Percentiles rank a stretch among this genome's conserved stretches.
phyloP scores from a whole-genome alignment of 345 rosid genomes.

The Camelina laxa region DNA sequence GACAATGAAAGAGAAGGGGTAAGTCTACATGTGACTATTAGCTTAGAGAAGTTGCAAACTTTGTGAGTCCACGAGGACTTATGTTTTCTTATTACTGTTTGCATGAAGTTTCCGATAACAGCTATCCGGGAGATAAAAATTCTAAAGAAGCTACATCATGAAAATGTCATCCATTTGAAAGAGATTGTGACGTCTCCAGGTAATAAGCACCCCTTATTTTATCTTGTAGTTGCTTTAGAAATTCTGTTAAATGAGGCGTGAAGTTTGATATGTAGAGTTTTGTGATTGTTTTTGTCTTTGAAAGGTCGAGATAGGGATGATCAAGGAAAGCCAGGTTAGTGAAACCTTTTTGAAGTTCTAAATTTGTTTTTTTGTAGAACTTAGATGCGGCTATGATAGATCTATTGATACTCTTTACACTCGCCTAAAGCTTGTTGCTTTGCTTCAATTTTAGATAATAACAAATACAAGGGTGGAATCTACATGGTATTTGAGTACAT shows the following conservation, averaged over 20 bases:
- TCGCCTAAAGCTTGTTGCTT: slow-evolving; percentile 2
- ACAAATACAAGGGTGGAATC: slow-evolving; percentile 94
- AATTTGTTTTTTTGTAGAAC: neutral
- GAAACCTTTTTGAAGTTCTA: slow-evolving; percentile 3
- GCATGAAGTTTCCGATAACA: slow-evolving; percentile 59
- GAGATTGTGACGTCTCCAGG: slow-evolving; percentile 63
- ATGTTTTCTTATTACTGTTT: neutral
- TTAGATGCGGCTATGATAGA: neutral
- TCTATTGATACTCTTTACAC: neutral
- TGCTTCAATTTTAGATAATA: slow-evolving; percentile 64
- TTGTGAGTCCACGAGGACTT: neutral
- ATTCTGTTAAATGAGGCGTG: neutral
- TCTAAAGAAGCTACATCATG: slow-evolving; percentile 61
- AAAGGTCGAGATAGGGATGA: slow-evolving; percentile 89
- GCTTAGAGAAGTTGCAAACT: neutral
- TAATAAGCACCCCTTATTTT: slow-evolving; percentile 2
- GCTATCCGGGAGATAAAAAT: slow-evolving; percentile 63
- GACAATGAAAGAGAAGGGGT: slow-evolving; percentile 99
- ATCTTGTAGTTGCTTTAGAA: neutral
- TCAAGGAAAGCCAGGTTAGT: slow-evolving; percentile 73
- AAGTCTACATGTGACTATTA: slow-evolving; percentile 33
- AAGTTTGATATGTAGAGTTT: neutral
- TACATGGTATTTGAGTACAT: slow-evolving; percentile 98
- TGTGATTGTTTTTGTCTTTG: neutral
- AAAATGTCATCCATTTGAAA: slow-evolving; percentile 58